A percentile compares a stretch with the other conserved stretches of the same genome.
Evolutionary conservation across 1,284 basidiomycete species (phyloP).

Genomic region (Rhodotorula sp.): DNA sequence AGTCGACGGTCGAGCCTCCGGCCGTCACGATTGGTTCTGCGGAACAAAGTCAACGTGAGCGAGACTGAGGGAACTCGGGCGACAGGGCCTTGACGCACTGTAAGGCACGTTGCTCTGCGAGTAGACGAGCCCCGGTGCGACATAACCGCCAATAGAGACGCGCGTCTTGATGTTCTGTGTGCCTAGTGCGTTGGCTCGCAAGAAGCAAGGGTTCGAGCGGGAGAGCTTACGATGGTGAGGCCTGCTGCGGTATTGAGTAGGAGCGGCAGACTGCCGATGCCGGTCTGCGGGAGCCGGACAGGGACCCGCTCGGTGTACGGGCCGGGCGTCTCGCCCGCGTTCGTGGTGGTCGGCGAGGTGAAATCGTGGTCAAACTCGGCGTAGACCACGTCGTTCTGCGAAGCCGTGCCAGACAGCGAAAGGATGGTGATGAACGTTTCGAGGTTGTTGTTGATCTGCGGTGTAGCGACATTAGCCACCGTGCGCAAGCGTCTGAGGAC

Average conservation of each 20-base stretch:
- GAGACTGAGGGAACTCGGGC: no score
- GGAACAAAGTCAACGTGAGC: background rate
- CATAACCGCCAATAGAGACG: constrained; percentile 27
- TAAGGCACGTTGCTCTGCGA: constrained; percentile 25
- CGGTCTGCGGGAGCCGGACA: constrained; percentile 15
- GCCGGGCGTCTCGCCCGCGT: constrained; percentile 19
- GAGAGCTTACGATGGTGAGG: constrained; percentile 22
- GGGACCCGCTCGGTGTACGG: constrained; percentile 31
- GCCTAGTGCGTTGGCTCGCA: background rate
- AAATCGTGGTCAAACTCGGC: constrained; percentile 30
- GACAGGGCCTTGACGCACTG: background rate
- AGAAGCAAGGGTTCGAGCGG: background rate
- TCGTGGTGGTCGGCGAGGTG: constrained; percentile 12
- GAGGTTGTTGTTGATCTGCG: constrained; percentile 31
- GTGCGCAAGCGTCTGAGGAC: background rate
- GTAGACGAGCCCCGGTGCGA: constrained; percentile 31
- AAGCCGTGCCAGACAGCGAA: constrained; percentile 21
- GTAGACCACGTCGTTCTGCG: constrained; percentile 12
- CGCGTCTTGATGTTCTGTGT: constrained; percentile 18
- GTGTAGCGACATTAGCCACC: background rate
- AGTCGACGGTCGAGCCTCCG: constrained; percentile 1
- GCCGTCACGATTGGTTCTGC: constrained; percentile 8
- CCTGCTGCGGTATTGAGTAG: constrained; percentile 12
- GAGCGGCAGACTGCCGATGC: constrained; percentile 13
- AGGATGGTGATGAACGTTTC: constrained; percentile 26